A percentile compares a stretch with the other conserved stretches of the same genome.
Evolutionary conservation across 208 protist species (phyloP).

Genomic region (Leishmania amazonensis): DNA sequence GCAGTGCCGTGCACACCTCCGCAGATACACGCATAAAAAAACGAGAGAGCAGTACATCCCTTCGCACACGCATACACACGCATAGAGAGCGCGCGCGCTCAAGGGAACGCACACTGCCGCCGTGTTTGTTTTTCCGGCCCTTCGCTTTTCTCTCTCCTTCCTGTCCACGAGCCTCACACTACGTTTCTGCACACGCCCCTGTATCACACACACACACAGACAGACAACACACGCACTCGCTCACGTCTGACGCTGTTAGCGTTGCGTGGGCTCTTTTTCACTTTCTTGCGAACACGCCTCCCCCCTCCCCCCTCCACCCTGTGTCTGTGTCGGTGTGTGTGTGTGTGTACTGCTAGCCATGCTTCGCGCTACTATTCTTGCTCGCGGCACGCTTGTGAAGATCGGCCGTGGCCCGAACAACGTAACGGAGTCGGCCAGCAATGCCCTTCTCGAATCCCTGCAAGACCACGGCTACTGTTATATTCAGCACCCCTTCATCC

Average conservation of each 20-base stretch:
- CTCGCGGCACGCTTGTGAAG: conserved; percentile 77
- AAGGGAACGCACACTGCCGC: not conserved
- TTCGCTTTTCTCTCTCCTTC: not conserved
- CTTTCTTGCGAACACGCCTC: not conserved
- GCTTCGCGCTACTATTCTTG: conserved; percentile 47
- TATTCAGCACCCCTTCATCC: conserved; percentile 89
- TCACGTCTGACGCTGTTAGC: not conserved
- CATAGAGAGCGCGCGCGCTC: too few relatives aligned
- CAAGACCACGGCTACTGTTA: conserved; percentile 90
- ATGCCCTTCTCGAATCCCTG: conserved; percentile 82
- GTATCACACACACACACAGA: not conserved
- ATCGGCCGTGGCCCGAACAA: conserved; percentile 74
- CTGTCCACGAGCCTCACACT: not conserved
- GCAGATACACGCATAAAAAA: not conserved
- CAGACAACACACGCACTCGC: not conserved
- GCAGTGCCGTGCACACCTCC: not conserved
- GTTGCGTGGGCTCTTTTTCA: not conserved
- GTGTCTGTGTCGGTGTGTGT: not conserved
- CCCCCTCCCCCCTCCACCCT: not conserved
- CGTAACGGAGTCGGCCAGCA: conserved; percentile 83
- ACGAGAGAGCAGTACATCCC: not conserved
- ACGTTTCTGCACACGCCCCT: not conserved
- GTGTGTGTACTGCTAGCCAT: conserved; percentile 9
- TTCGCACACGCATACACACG: not conserved
- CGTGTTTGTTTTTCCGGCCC: not conserved